Evolutionary conservation across 139 green algal genomes (phyloP).

Genomic region (Haematococcus lacustris): DNA sequence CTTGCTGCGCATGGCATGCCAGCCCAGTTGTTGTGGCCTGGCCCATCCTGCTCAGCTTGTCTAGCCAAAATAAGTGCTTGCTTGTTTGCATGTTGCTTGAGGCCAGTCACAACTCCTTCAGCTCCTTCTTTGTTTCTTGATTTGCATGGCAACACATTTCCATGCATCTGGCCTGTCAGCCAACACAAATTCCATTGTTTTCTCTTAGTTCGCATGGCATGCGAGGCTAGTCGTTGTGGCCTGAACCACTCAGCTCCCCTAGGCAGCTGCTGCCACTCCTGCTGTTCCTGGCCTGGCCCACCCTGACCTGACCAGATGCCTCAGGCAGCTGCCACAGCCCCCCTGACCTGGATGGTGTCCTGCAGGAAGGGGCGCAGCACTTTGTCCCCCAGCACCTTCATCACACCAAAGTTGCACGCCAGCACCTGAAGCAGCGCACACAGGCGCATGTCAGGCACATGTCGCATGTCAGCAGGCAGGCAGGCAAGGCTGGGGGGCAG

Average conservation of each 20-base stretch:
- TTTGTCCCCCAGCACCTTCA: conserved; percentile 47
- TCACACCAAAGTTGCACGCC: conserved; percentile 58
- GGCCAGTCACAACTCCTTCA: too few species aligned
- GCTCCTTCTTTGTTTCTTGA: too few species aligned
- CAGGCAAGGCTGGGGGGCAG: conserved; percentile 46
- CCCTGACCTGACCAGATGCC: not conserved
- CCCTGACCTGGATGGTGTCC: conserved; percentile 9
- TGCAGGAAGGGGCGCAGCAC: conserved; percentile 43
- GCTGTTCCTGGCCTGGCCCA: not conserved
- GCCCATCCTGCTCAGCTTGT: not conserved
- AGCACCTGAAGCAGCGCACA: too few species aligned
- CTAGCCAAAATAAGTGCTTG: too few species aligned
- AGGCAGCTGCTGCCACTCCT: not conserved
- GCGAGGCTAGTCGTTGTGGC: not conserved
- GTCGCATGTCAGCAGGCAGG: too few species aligned
- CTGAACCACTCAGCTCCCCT: not conserved
- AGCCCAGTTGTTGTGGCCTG: not conserved
- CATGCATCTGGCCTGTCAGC: too few species aligned
- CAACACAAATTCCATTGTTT: too few species aligned
- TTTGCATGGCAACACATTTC: not conserved
- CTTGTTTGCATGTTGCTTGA: too few species aligned
- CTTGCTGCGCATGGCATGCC: not conserved
- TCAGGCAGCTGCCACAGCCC: not conserved
- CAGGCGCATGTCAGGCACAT: too few species aligned
- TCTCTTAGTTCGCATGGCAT: too few species aligned